Percentiles rank a stretch among this genome's conserved stretches.
Evolutionary conservation across 2,329 filamentous ascomycete species (phyloP).

Genomic region (Pestalotiopsis sp.): DNA sequence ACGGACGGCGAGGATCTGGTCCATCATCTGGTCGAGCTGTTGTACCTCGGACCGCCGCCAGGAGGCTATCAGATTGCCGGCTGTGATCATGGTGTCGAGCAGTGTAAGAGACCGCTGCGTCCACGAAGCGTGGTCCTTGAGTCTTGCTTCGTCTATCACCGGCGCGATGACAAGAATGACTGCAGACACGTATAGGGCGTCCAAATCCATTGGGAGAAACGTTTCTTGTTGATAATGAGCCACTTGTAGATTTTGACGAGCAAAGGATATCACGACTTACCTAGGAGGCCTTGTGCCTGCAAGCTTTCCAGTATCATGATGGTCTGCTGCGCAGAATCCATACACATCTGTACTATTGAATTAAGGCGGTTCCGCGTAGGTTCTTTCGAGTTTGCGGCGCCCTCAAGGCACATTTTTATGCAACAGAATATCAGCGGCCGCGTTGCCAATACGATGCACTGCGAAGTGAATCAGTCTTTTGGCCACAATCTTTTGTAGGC

Average conservation of each 20-base stretch:
- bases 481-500: background rate
- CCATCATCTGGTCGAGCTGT: constrained; percentile 44
- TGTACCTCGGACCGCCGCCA: constrained; percentile 47
- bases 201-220: constrained; percentile 14
- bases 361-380: constrained; percentile 26
- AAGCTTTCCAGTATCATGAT: constrained; percentile 39
- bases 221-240: background rate
- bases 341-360: constrained; percentile 36
- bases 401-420: constrained; percentile 33
- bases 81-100: constrained; percentile 2
- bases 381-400: constrained; percentile 18
- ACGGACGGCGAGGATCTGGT: background rate
- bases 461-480: background rate
- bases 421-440: constrained; percentile 34
- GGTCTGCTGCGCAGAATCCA: constrained; percentile 36
- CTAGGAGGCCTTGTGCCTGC: constrained; percentile 9
- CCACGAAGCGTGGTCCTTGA: constrained; percentile 4
- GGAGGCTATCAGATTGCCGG: constrained; percentile 36
- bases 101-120: background rate
- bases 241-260: background rate
- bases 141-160: background rate
- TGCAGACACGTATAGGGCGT: constrained; percentile 11
- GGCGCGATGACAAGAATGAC: constrained; percentile 5
- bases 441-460: constrained; percentile 37
- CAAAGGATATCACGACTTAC: background rate